Percentiles rank a stretch among this genome's conserved stretches.
Conservation (phyloP, 768 basidiomycete genomes). For the Tephrocybe sp. region DNA sequence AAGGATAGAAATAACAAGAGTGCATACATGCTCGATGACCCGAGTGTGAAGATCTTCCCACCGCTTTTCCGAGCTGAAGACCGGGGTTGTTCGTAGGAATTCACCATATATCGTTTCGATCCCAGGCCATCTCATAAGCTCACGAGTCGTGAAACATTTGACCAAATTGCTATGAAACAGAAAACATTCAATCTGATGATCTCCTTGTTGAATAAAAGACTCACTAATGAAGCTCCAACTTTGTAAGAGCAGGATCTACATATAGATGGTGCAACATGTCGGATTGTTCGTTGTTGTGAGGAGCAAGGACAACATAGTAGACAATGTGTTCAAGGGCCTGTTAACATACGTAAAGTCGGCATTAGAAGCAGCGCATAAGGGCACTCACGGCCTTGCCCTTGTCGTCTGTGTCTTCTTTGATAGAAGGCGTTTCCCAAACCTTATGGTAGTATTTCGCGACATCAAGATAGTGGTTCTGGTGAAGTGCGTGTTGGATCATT, state of each 20-base stretch:
- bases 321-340: conserved; percentile 94
- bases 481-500: conserved; percentile 94
- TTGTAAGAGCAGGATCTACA: conserved; percentile 73
- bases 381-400: conserved; percentile 66
- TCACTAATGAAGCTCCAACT: conserved; percentile 86
- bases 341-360: conserved; percentile 9
- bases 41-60: conserved; percentile 97
- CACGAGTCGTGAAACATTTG: conserved; percentile 90
- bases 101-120: conserved; percentile 88
- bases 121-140: conserved; percentile 97
- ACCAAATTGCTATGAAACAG: conserved; percentile 72
- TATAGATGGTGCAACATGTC: conserved; percentile 93
- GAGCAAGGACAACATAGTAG: conserved; percentile 90
- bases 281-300: conserved; percentile 95
- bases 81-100: conserved; percentile 74
- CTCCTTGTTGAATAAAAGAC: conserved; percentile 21
- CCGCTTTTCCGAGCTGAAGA: conserved; percentile 76
- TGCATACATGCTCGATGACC: conserved; percentile 92
- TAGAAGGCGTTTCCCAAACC: conserved; percentile 95
- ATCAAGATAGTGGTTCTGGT: conserved; percentile 83
- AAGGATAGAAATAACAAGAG: neutral
- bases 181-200: conserved; percentile 12
- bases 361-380: conserved; percentile 1
- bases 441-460: conserved; percentile 95
- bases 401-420: conserved; percentile 77